These are phyloP conservation scores for Citrus trifoliata DNA, from an alignment of 345 rosid genomes.

Conservation along the genomic window DNA sequence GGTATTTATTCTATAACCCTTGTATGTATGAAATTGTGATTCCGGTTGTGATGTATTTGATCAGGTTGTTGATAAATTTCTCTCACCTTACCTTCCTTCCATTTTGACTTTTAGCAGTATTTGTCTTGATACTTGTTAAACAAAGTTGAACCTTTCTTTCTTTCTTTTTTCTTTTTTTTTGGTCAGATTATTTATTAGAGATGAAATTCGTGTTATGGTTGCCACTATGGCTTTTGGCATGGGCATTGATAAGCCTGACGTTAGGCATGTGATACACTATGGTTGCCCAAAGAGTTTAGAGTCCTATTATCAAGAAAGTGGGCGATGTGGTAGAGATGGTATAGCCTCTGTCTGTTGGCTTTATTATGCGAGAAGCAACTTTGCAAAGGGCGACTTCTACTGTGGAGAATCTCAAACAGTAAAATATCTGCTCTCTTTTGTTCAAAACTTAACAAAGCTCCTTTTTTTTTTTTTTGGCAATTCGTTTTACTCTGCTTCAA, in stretches of 20 bases:
- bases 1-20: constrained; percentile 22
- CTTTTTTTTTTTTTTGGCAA: neutral
- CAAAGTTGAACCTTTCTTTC: neutral
- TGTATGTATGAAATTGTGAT: neutral
- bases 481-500: neutral
- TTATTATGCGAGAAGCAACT: constrained; percentile 40
- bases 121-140: neutral
- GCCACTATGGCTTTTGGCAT: constrained; percentile 55
- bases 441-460: neutral
- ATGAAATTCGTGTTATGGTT: constrained; percentile 48
- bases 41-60: neutral
- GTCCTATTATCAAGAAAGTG: constrained; percentile 52
- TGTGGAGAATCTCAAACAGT: constrained; percentile 38
- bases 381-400: constrained; percentile 45
- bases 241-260: constrained; percentile 53
- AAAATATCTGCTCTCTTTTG: constrained; percentile 10
- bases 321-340: constrained; percentile 55
- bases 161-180: neutral
- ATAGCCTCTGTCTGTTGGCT: constrained; percentile 50
- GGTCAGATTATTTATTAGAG: constrained; percentile 38
- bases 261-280: constrained; percentile 50
- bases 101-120: neutral
- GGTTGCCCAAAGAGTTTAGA: constrained; percentile 50
- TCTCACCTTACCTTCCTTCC: neutral
- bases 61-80: neutral